Evolutionary conservation across 2,329 filamentous ascomycete genomes (phyloP).

Genomic region (Periconia sp.): DNA sequence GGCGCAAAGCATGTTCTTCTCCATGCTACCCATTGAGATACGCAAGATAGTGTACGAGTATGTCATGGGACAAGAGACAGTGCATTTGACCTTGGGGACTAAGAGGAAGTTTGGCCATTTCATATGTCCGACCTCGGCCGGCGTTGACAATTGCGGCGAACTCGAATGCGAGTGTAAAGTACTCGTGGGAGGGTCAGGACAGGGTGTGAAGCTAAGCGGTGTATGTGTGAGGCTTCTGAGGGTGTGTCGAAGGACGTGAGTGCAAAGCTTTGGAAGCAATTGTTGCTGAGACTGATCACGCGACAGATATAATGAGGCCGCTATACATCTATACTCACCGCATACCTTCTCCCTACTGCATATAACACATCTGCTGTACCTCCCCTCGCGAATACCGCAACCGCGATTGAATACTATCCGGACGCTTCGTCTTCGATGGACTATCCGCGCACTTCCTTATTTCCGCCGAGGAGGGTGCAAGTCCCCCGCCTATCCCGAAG

Average conservation of each 20-base stretch:
- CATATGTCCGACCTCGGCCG: slow-evolving; percentile 26
- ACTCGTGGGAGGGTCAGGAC: slow-evolving; percentile 29
- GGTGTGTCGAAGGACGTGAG: slow-evolving; percentile 38
- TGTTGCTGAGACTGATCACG: not conserved
- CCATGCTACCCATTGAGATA: slow-evolving; percentile 38
- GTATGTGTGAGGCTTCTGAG: slow-evolving; percentile 23
- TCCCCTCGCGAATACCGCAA: slow-evolving; percentile 33
- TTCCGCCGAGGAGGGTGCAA: slow-evolving; percentile 26
- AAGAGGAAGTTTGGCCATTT: slow-evolving; percentile 41
- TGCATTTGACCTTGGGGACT: slow-evolving; percentile 39
- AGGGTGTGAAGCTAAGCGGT: slow-evolving; percentile 17
- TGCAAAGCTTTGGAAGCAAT: not conserved
- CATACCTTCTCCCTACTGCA: slow-evolving; percentile 43
- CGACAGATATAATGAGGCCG: slow-evolving; percentile 38
- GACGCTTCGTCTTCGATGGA: slow-evolving; percentile 37
- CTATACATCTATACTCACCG: slow-evolving; percentile 33
- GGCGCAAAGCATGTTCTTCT: slow-evolving; percentile 36
- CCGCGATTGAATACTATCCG: slow-evolving; percentile 35
- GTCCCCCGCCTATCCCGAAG: slow-evolving; percentile 40
- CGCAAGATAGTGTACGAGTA: slow-evolving; percentile 39
- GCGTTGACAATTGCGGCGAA: slow-evolving; percentile 5
- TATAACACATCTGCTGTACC: slow-evolving; percentile 39
- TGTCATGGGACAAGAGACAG: slow-evolving; percentile 31
- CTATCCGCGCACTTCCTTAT: slow-evolving; percentile 41
- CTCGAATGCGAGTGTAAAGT: slow-evolving; percentile 36